These are phyloP conservation scores for Dunaliella sp. DNA, from an alignment of 139 green algal species.

Conservation along the genomic window DNA sequence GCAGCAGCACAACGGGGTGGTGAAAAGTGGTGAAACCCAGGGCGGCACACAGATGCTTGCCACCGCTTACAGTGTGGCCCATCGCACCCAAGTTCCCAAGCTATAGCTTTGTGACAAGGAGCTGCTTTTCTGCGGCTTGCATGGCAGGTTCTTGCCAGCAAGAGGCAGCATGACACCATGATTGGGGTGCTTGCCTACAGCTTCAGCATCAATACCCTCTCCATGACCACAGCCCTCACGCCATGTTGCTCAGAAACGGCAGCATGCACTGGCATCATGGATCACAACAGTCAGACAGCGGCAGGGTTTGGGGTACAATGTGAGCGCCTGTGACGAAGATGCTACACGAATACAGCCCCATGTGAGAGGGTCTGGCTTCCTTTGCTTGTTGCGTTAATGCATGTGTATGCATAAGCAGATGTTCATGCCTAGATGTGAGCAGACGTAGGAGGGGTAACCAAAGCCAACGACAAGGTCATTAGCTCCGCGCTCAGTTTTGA, in stretches of 20 bases:
- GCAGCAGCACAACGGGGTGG: neutral
- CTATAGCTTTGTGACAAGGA: neutral
- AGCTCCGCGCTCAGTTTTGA: too few relatives aligned
- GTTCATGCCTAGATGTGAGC: too few relatives aligned
- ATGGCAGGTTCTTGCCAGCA: neutral
- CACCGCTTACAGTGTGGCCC: neutral
- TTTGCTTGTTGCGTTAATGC: neutral
- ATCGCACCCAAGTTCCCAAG: neutral
- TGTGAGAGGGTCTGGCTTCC: neutral
- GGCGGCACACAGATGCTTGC: neutral
- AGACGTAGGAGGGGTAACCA: too few relatives aligned
- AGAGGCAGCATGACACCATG: neutral
- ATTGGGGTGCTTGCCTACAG: too few relatives aligned
- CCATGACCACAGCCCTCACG: too few relatives aligned
- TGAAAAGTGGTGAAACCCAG: neutral
- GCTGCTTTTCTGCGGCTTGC: neutral
- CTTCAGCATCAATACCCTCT: too few relatives aligned
- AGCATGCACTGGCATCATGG: too few relatives aligned
- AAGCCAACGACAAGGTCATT: too few relatives aligned
- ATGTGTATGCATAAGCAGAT: conserved; percentile 5
- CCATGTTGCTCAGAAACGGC: too few relatives aligned
- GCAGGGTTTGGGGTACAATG: too few relatives aligned
- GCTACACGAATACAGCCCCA: neutral
- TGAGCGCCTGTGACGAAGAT: neutral
- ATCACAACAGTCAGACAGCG: neutral